Conservation (phyloP, 176 grass and related monocot species). For the Themeda triandra region DNA sequence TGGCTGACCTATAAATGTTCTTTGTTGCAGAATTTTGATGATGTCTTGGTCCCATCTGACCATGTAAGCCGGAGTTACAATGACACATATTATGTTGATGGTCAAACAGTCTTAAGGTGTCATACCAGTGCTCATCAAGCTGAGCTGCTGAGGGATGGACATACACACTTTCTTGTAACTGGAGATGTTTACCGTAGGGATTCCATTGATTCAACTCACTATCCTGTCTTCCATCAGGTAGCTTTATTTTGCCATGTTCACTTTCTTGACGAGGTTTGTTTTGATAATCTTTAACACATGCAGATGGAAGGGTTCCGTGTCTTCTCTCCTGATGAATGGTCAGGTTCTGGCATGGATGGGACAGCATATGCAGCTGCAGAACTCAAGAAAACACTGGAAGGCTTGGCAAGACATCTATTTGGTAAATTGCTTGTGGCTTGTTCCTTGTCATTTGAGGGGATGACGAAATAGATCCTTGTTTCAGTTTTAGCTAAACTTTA, state of each 20-base stretch:
- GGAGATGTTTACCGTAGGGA: slow-evolving; percentile 98
- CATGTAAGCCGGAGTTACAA: slow-evolving; percentile 96
- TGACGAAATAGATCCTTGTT: not conserved
- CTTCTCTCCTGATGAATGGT: slow-evolving; percentile 84
- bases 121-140: slow-evolving; percentile 98
- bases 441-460: not conserved
- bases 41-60: slow-evolving; percentile 84
- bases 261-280: not conserved
- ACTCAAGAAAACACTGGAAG: slow-evolving; percentile 87
- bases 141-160: slow-evolving; percentile 81
- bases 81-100: slow-evolving; percentile 91
- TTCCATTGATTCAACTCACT: slow-evolving; percentile 95
- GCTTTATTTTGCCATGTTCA: not conserved
- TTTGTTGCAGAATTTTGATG: slow-evolving; percentile 82
- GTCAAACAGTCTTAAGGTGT: slow-evolving; percentile 70
- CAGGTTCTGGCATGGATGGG: slow-evolving; percentile 69
- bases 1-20: slow-evolving; percentile 19
- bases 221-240: slow-evolving; percentile 97
- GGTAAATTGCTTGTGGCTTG: slow-evolving; percentile 41
- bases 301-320: slow-evolving; percentile 96
- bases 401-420: slow-evolving; percentile 89
- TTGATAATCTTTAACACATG: slow-evolving; percentile 18
- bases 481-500: not conserved
- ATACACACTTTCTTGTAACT: slow-evolving; percentile 90
- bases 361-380: slow-evolving; percentile 77